These are phyloP conservation scores for Naganishia sp. DNA, from an alignment of 1,284 basidiomycete genomes.

Conservation along the genomic window DNA sequence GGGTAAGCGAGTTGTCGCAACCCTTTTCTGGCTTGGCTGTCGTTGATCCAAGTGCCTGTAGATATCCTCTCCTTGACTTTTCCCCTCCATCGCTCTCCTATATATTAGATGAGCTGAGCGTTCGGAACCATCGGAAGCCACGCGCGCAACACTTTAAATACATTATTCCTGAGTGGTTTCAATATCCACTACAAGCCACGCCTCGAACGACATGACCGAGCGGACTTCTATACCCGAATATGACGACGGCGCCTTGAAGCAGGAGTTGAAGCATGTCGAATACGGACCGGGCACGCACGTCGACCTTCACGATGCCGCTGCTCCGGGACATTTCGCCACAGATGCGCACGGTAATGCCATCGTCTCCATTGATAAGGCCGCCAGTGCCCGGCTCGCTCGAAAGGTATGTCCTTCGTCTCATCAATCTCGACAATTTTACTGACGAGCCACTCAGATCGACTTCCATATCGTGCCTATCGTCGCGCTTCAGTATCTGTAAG, in stretches of 20 bases:
- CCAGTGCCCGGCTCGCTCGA: conserved; percentile 27
- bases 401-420: conserved; percentile 17
- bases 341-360: conserved; percentile 24
- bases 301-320: conserved; percentile 26
- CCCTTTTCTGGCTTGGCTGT: too few species aligned
- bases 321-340: conserved; percentile 16
- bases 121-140: background rate
- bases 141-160: background rate
- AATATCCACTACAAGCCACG: background rate
- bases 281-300: conserved; percentile 8
- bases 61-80: background rate
- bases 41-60: background rate
- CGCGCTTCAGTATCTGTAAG: conserved; percentile 21
- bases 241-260: conserved; percentile 19
- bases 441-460: conserved; percentile 9
- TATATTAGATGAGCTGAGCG: background rate
- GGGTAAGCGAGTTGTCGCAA: conserved; percentile 1
- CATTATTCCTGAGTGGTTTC: too few species aligned
- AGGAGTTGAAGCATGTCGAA: conserved; percentile 19
- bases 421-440: background rate
- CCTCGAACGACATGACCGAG: background rate
- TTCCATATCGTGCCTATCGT: conserved; percentile 27
- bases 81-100: background rate
- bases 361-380: conserved; percentile 27
- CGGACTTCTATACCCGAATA: conserved; percentile 5